These are phyloP conservation scores for Sclerotinia nivalis DNA, from an alignment of 2,329 filamentous ascomycete species.

Conservation along the genomic window DNA sequence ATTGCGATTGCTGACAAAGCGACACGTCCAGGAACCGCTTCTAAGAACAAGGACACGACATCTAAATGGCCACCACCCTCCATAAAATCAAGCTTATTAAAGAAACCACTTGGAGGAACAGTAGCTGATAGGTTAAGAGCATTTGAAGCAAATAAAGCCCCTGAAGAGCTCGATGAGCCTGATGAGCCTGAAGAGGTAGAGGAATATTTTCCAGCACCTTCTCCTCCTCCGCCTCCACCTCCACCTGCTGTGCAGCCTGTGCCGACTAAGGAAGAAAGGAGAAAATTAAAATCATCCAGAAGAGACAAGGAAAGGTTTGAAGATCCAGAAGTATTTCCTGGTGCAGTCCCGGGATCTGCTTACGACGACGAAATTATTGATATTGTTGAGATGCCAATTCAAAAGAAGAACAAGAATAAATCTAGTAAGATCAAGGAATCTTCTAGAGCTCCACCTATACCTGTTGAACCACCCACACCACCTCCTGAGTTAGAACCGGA, in stretches of 20 bases:
- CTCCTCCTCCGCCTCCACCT: slow-evolving; percentile 44
- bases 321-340: slow-evolving; percentile 10
- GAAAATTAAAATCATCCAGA: slow-evolving; percentile 9
- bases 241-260: slow-evolving; percentile 33
- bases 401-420: slow-evolving; percentile 47
- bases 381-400: slow-evolving; percentile 51
- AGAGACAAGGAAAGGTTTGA: slow-evolving; percentile 15
- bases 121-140: slow-evolving; percentile 59
- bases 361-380: slow-evolving; percentile 38
- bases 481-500: slow-evolving; percentile 40
- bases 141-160: slow-evolving; percentile 51
- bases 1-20: slow-evolving; percentile 55
- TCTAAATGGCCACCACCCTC: slow-evolving; percentile 43
- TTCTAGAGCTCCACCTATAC: slow-evolving; percentile 40
- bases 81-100: slow-evolving; percentile 45
- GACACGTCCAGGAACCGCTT: slow-evolving; percentile 50
- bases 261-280: slow-evolving; percentile 16
- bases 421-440: slow-evolving; percentile 41
- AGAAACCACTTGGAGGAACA: slow-evolving; percentile 53
- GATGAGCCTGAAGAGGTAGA: slow-evolving; percentile 27
- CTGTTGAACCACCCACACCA: slow-evolving; percentile 44
- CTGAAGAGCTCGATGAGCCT: slow-evolving; percentile 6
- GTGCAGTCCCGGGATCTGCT: slow-evolving; percentile 3
- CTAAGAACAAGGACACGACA: slow-evolving; percentile 45
- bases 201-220: slow-evolving; percentile 30